Evolutionary conservation across 2,329 filamentous ascomycete genomes (phyloP).

Genomic region (Fusarium penzigii): DNA sequence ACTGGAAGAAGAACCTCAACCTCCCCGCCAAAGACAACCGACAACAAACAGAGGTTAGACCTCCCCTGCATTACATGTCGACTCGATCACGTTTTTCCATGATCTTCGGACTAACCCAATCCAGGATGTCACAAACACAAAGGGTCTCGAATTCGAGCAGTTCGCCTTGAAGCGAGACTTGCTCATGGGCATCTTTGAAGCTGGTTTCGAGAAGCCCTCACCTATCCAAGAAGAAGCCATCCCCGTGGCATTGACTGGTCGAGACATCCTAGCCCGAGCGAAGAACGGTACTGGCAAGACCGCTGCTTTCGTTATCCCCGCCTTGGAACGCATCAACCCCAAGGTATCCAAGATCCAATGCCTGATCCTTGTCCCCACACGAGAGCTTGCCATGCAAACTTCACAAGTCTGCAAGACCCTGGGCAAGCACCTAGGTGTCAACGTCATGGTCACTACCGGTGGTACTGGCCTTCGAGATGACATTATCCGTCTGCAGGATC

Average conservation of each 20-base stretch:
- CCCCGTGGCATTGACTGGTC: constrained; percentile 89
- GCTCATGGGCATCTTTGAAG: constrained; percentile 99
- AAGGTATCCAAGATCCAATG: constrained; percentile 96
- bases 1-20: constrained; percentile 76
- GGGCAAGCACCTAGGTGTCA: constrained; percentile 94
- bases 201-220: constrained; percentile 97
- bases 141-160: constrained; percentile 96
- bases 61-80: constrained; percentile 19
- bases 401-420: constrained; percentile 99
- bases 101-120: background rate
- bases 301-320: constrained; percentile 94
- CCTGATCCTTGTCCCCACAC: constrained; percentile 91
- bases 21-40: constrained; percentile 73
- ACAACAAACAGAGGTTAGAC: constrained; percentile 71
- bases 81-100: constrained; percentile 1
- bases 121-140: constrained; percentile 96
- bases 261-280: constrained; percentile 92
- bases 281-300: constrained; percentile 99
- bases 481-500: constrained; percentile 89
- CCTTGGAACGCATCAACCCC: constrained; percentile 92
- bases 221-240: constrained; percentile 99
- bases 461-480: constrained; percentile 94
- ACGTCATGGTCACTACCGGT: constrained; percentile 99
- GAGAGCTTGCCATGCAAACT: constrained; percentile 96
- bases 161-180: constrained; percentile 93